Base-by-base conservation (phyloP, 108 stramenopile genomes). In the Nannochloropsis oceanica region DNA sequence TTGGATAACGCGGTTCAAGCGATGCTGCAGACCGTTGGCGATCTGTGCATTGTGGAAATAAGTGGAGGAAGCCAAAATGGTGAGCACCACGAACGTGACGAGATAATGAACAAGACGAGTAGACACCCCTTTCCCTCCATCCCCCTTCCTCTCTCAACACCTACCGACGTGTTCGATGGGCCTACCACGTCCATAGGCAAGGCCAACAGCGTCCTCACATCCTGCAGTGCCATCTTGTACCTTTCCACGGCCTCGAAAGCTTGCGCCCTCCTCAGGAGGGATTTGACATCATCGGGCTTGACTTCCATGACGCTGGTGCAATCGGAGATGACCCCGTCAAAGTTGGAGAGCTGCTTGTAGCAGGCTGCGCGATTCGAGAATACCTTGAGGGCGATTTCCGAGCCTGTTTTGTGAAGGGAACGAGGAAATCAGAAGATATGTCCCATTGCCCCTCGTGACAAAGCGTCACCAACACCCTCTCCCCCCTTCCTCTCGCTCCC, bases 301-400 rank as follows among this genome's bases (percentile, higher is more conserved):
- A 94, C 92, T 87, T 99, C 99, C 50, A 99, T 91, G 14, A 99
- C 99, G 12, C 94, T 92, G 24, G 95, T 96, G 81, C 96, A 97
- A 91, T 99, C 98, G 26, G 91, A 90, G 82, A 99, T 97, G 26
- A 94, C 94, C 22, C 95, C 98, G 86, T 99, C 97, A 86, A 97
- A 99, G 92, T 99, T 97, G 86, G 94, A 95, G 84, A 99, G 95
- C 93, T 99, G 98, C 92, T 99, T 99, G 97, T 96, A 96, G 92
- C 98, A 99, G 42, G 98, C 98, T 22, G 97, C 95, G 82, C 98
- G 96, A 86, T 99, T 99, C 88, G 93, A 87, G 90, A 92, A 95
- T 27, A 95, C 96, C 92, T 99, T 99, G 92, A 99, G 85, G 46
- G 96, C 96, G 82, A 99, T 85, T 20, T 93, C 92, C 81, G 93